phyloP scores from a whole-genome alignment of 148 eudicot genomes.

The Heliamphora exappendiculata region DNA sequence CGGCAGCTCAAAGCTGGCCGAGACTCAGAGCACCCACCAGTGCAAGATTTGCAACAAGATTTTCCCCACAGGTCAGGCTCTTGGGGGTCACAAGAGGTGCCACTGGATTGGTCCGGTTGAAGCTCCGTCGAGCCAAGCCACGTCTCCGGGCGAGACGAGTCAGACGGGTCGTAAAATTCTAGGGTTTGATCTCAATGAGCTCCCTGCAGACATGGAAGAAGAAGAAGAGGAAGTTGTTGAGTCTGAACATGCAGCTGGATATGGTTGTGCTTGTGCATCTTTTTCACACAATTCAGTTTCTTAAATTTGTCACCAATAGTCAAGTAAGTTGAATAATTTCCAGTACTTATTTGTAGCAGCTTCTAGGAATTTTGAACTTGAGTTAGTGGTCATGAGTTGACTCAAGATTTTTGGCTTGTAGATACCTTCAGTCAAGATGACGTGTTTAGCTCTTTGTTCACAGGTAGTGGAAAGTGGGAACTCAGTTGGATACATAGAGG shows the following conservation, averaged over 20 bases:
- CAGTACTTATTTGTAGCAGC: not conserved
- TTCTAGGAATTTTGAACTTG: not conserved
- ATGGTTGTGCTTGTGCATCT: not conserved
- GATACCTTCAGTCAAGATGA: not conserved
- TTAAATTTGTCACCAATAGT: too few species aligned
- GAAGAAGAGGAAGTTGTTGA: slow-evolving; percentile 6
- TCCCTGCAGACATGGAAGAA: slow-evolving; percentile 9
- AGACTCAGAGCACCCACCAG: not conserved
- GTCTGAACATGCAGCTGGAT: slow-evolving; percentile 1
- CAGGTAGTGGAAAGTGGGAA: not conserved
- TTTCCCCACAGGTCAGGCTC: slow-evolving; percentile 40
- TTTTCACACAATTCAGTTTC: not conserved
- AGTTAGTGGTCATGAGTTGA: not conserved
- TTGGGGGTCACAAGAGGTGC: slow-evolving; percentile 46
- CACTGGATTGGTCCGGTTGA: slow-evolving; percentile 25
- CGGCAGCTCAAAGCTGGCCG: not conserved
- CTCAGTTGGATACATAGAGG: slow-evolving; percentile 5
- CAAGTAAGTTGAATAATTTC: not conserved
- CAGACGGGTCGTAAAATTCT: not conserved
- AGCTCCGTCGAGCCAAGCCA: not conserved
- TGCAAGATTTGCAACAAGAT: slow-evolving; percentile 28
- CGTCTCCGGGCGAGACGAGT: not conserved
- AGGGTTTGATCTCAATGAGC: slow-evolving; percentile 23
- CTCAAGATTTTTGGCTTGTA: slow-evolving; percentile 11
- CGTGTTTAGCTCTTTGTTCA: not conserved